Base-by-base conservation (phyloP, 257 asterid species). In the Solanum infundibuliforme region DNA sequence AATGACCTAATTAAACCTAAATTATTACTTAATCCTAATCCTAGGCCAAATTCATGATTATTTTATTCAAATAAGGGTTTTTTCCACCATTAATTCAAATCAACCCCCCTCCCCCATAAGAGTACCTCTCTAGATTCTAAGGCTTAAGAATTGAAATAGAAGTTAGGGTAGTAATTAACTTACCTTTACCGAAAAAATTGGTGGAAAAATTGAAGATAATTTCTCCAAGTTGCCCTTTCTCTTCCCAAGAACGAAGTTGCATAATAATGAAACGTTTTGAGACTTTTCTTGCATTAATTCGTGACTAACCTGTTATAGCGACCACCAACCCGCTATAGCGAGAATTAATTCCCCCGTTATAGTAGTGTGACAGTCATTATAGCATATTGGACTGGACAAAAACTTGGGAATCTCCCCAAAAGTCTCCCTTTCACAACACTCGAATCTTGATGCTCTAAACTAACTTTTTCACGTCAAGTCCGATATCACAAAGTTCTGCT, bases 281-380 rank as follows among this genome's bases (percentile, higher is more conserved):
- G 27, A 58, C 68, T 20, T 58, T 58, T 58, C 68, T 20, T 58
- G 27, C 27, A 20, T 58, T 58, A 58, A 58, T 58, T 58, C 5
- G 0, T 20, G 66, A 3, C 66, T 8, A 20, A 58, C 27, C 66
- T 20, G 1, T 9, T 58, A 58, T 20, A 58, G 66, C 25, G 27
- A 20, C 27, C 66, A 58, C 68, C 27, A 58, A 58, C 5, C 68
- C 48, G 2, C 66, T 20, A 58, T 7, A 52, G 23, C 21, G 3
- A 48, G 60, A 48, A 48, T 48, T 48, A 16, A 48, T 52, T 52
- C 4, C n/a, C n/a, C 23, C 4, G 3, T 1, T 48, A 48, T 48
- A 55, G 11, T 0, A 1, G 12, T 20, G 27, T 58, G 25, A 20
- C 1, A 58, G 0, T 0, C 1, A 9, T 21, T 58, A 7, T 58